Evolutionary conservation across 1,284 basidiomycete genomes (phyloP), one percentile per base, ranked within the genome.

Genomic region (Salmacisia buchloeana): DNA sequence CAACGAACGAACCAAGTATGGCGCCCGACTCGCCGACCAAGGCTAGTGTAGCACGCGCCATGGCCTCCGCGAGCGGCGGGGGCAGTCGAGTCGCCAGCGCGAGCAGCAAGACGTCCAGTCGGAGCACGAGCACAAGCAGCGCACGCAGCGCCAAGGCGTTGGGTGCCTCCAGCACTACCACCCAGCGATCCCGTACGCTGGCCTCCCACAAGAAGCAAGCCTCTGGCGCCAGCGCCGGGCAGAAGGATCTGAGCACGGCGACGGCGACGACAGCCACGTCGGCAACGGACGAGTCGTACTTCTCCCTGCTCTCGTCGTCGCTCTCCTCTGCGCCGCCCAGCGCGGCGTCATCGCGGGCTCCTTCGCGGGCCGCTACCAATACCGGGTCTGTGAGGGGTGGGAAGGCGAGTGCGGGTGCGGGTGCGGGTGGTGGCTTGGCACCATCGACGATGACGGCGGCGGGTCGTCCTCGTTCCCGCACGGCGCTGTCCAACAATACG

Each of bases 321-420:
- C n/a, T n/a, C n/a, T n/a, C n/a, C 29, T 54, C 49, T 18, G 12
- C 49, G 6, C 13, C 27, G 3, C 18, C n/a, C 68, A 72, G 36
- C 68, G 71, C 33, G 66, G 68, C 12, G 69, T 71, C 9, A 71
- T 74, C 57, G 69, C 73, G 39, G 69, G 71, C 6, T 68, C 73
- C n/a, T 21, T 73, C 54, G 67, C 73, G 66, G 61, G 64, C 36
- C 57, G 65, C 10, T n/a, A 58, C 25, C 49, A 65, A 36, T 13
- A 54, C 52, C 23, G n/a, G 39, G 29, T 43, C 41, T 6, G 41
- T 43, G 10, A 27, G 49, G 13, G 49, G n/a, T n/a, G n/a, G n/a
- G n/a, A n/a, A n/a, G n/a, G n/a, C n/a, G n/a, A n/a, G n/a, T n/a
- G n/a, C n/a, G n/a, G n/a, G n/a, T n/a, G n/a, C n/a, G n/a, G n/a